phyloP scores from a whole-genome alignment of 306 rosid genomes.

The Arachis hypogaea region DNA sequence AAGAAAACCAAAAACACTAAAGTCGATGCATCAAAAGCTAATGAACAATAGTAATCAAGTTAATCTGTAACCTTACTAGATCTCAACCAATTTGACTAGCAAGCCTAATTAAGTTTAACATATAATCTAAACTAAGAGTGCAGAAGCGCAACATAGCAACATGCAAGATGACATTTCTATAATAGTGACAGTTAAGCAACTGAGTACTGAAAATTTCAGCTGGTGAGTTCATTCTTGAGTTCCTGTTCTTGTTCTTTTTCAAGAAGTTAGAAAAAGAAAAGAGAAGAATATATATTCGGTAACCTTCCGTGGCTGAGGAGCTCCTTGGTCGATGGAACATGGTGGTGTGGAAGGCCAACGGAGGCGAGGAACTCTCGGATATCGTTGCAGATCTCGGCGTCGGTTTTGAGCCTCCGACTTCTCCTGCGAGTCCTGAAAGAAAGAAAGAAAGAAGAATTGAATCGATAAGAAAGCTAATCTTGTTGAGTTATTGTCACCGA shows the following conservation, averaged over 20 bases:
- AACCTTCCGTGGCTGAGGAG: slow-evolving; percentile 83
- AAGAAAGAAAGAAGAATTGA: slow-evolving; percentile 6
- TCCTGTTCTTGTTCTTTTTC: not conserved
- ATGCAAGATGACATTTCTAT: not conserved
- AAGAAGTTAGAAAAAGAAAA: not conserved
- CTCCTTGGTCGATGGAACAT: slow-evolving; percentile 79
- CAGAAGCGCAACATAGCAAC: not conserved
- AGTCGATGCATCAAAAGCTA: not conserved
- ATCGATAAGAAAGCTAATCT: not conserved
- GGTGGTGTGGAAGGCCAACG: slow-evolving; percentile 68
- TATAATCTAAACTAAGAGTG: not conserved
- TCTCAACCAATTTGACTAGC: not conserved
- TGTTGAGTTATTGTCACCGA: too few relatives aligned
- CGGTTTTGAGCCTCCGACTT: slow-evolving; percentile 63
- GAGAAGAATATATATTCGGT: not conserved
- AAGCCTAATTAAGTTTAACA: not conserved
- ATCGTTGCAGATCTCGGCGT: slow-evolving; percentile 76
- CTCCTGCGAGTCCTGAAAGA: slow-evolving; percentile 43
- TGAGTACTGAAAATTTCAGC: not conserved
- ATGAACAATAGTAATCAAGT: not conserved
- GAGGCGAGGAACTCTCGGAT: slow-evolving; percentile 60
- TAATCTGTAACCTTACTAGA: not conserved
- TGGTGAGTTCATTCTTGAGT: not conserved
- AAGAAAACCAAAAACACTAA: not conserved
- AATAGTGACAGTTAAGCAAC: not conserved